These are phyloP conservation scores for Albugo candida DNA, from an alignment of 352 stramenopile genomes.

Conservation along the genomic window DNA sequence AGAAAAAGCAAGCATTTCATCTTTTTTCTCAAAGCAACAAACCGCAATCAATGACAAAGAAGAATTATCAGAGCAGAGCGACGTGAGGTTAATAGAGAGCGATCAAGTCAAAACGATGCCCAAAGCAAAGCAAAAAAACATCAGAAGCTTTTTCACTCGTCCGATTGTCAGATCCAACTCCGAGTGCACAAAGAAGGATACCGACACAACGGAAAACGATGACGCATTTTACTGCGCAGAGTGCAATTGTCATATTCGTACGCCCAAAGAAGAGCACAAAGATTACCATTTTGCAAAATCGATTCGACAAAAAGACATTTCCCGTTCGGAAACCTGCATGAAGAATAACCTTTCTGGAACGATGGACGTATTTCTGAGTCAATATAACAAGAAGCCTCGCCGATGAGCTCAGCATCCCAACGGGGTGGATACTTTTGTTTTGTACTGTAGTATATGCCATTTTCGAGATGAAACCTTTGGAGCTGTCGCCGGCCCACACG, in stretches of 20 bases:
- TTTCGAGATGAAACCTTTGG: too few relatives aligned
- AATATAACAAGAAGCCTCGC: neutral
- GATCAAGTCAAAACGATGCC: neutral
- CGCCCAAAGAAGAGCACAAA: constrained; percentile 20
- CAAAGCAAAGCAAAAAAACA: neutral
- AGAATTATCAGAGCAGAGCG: neutral
- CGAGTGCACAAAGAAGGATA: constrained; percentile 6
- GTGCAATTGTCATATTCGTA: constrained; percentile 16
- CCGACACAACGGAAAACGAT: neutral
- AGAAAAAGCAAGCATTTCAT: constrained; percentile 12
- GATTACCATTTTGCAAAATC: constrained; percentile 39
- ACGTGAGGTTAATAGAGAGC: neutral
- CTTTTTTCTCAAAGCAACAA: constrained; percentile 18
- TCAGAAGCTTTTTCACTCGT: constrained; percentile 1
- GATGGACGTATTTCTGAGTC: constrained; percentile 25
- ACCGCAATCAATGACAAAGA: neutral
- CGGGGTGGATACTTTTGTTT: too few relatives aligned
- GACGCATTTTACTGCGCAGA: constrained; percentile 15
- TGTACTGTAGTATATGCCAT: too few relatives aligned
- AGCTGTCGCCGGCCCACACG: too few relatives aligned
- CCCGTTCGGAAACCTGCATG: constrained; percentile 1
- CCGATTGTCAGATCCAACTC: constrained; percentile 1
- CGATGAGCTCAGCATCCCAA: too few relatives aligned
- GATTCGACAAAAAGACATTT: constrained; percentile 2
- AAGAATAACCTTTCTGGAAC: constrained; percentile 16